Evolutionary conservation across 495 filamentous ascomycete species (phyloP), one percentile per base, ranked within the genome.

Genomic region (Penicillium lividum): DNA sequence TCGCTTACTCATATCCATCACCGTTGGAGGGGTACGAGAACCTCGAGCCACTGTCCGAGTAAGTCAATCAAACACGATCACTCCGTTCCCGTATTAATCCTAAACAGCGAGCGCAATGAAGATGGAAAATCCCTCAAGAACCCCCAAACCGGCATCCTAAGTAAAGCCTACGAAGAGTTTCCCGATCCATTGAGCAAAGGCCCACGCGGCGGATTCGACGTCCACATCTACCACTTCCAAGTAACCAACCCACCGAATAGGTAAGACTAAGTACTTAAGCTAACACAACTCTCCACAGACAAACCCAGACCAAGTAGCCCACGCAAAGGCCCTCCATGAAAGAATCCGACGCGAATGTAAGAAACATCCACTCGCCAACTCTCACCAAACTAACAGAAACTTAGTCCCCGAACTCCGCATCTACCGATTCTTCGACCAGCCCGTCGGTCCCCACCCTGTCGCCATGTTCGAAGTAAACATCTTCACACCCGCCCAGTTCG

Each of bases 401-500:
- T 25, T 51, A 91, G 87, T 96, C 67, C 92, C 92, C 15, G 92
- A 97, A 67, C 81, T 96, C 16, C 82, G 90, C 43, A 87, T 95
- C 63, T 96, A 96, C 69, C 74, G 71, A 3, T 76, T 95, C 61
- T 95, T 83, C 79, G 87, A 94, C 62, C 68, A 75, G 40, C 91
- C 91, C 3, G 68, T 96, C 6, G 92, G 92, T 0, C 92, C 92
- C 3, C 92, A 97, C 64, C 86, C 88, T 0, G 73, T 90, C 0
- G 89, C 85, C 46, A 97, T 97, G 92, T 83, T 97, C 62, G 92
- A 97, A 71, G 93, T 96, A 15, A 94, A 94, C 60, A 38, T 97
- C 29, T 89, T 92, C 69, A 91, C 86, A 0, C 92, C 92, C 0
- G 84, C 85, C 5, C 90, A 97, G 69, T 94, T 96, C 62, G 92